These are phyloP conservation scores for Infundibulicybe gibba DNA, from an alignment of 768 basidiomycete genomes.

Conservation along the genomic window DNA sequence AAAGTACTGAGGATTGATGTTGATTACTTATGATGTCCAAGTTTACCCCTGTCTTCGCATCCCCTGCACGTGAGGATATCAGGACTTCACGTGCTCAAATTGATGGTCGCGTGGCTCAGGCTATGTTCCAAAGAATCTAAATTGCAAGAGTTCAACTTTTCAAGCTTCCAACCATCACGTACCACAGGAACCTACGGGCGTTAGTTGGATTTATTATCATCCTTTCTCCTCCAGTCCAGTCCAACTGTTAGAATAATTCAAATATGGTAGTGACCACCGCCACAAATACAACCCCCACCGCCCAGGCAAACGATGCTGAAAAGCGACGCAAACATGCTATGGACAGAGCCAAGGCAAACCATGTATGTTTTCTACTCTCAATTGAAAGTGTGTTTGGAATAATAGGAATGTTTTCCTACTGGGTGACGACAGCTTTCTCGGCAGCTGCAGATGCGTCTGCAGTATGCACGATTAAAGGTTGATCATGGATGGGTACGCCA, in stretches of 20 bases:
- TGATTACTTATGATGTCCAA: too few relatives aligned
- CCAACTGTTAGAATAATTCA: too few relatives aligned
- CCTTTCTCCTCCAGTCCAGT: too few relatives aligned
- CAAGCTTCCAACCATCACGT: too few relatives aligned
- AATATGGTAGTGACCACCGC: background rate
- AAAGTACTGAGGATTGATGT: too few relatives aligned
- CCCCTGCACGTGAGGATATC: background rate
- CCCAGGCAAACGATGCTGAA: slow-evolving; percentile 30
- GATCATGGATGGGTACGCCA: slow-evolving; percentile 75
- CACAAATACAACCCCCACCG: background rate
- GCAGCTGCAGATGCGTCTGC: slow-evolving; percentile 70
- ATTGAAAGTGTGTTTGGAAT: background rate
- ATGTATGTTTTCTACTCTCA: slow-evolving; percentile 35
- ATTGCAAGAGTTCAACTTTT: too few relatives aligned
- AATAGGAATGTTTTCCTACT: slow-evolving; percentile 1
- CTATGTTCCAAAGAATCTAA: too few relatives aligned
- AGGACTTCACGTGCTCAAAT: background rate
- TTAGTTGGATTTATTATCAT: too few relatives aligned
- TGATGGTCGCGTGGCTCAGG: too few relatives aligned
- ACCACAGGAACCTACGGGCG: too few relatives aligned
- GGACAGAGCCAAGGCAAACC: slow-evolving; percentile 53
- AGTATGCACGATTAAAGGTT: slow-evolving; percentile 76
- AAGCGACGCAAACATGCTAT: slow-evolving; percentile 47
- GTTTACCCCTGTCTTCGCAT: background rate
- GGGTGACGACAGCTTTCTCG: slow-evolving; percentile 49